Percentiles rank a stretch among this genome's conserved stretches.
These are phyloP conservation scores for Seiridium unicorne DNA, from an alignment of 2,329 filamentous ascomycete species.

Conservation along the genomic window DNA sequence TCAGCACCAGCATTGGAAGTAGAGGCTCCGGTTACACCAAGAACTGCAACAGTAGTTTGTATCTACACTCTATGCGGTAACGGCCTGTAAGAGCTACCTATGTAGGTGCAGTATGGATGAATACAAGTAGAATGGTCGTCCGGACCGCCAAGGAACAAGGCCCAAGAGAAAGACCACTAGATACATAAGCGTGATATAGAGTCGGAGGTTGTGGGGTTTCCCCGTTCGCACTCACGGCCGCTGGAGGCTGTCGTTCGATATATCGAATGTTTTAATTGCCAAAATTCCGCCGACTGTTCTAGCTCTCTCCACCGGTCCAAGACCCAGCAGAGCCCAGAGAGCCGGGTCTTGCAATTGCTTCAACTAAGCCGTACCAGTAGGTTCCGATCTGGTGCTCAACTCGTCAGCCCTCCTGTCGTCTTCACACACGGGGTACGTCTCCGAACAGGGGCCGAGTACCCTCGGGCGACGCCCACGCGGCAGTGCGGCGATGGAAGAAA, in stretches of 20 bases:
- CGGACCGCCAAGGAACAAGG: too few species aligned
- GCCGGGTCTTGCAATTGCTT: not conserved
- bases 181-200: too few species aligned
- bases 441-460: not conserved
- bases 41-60: too few species aligned
- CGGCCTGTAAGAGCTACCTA: too few species aligned
- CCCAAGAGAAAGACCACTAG: too few species aligned
- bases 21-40: too few species aligned
- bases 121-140: too few species aligned
- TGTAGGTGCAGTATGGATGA: too few species aligned
- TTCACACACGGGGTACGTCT: not conserved
- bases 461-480: not conserved
- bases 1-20: too few species aligned
- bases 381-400: not conserved
- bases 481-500: not conserved
- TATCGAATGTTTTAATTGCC: not conserved
- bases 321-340: not conserved
- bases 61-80: too few species aligned
- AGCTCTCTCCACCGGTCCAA: not conserved
- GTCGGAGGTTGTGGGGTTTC: too few species aligned
- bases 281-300: not conserved
- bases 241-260: not conserved
- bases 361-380: not conserved
- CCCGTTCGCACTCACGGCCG: too few species aligned
- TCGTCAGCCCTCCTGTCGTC: not conserved